Evolutionary conservation across 129 eudicot genomes (phyloP), one percentile per base, ranked within the genome.

Genomic region (Lonicera japonica): DNA sequence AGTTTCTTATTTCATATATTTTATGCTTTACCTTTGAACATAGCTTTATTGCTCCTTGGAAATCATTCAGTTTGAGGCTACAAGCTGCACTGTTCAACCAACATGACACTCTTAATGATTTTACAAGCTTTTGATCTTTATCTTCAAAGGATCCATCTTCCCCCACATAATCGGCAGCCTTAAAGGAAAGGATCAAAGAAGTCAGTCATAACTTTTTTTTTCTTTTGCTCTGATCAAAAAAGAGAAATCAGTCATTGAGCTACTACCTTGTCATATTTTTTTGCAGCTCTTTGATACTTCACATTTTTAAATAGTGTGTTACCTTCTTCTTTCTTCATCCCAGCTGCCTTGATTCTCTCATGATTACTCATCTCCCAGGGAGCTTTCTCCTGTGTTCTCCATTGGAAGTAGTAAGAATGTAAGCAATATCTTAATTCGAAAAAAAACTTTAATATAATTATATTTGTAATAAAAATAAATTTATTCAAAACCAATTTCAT

Each of bases 51-150:
- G 81, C 88, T 64, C 72, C 81, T 40, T 69, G 69, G 75, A 48
- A 76, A 43, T 85, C 61, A 17, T 79, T 73, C 40, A 72, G 70
- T 70, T 82, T 79, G 21, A 81, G 79, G 69, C 81, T 61, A 60
- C 85, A 81, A 69, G 94, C 94, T 29, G 94, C 88, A 77, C 71
- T 61, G 56, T 86, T 86, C 70, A 80, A 75, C 90, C 90, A 82
- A 67, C 95, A 86, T 5, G 82, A 73, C 21, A 82, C 75, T 72
- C 81, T 76, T 70, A 85, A 71, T 13, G 83, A 48, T 65, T 83
- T 80, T 47, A 78, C 78, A 48, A 68, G 58, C 57, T 80, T 83
- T 38, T 70, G 58, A 57, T 74, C 76, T 45, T 77, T 78, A 62
- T 82, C 89, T 34, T 64, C 68, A 64, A 77, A 74, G 23, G 72